Conservation (phyloP, 495 filamentous ascomycete genomes). For the Penicillium cataractarum region DNA sequence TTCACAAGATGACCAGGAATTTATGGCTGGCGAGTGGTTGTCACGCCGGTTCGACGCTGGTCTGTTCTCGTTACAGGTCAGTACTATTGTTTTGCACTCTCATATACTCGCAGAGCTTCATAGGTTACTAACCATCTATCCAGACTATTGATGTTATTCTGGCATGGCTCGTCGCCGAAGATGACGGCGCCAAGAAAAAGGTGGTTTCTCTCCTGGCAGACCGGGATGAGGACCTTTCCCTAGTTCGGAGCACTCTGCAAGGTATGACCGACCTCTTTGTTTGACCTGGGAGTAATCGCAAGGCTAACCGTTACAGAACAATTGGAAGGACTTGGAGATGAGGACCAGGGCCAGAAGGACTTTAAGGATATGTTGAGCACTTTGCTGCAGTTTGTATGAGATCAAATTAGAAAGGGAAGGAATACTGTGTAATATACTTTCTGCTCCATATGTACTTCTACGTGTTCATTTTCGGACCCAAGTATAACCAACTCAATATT, state of each 20-base stretch:
- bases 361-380: constrained; percentile 72
- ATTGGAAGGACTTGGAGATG: constrained; percentile 61
- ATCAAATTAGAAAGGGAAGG: neutral
- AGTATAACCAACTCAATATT: neutral
- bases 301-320: constrained; percentile 52
- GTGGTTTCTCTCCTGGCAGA: constrained; percentile 67
- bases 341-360: constrained; percentile 60
- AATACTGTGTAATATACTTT: neutral
- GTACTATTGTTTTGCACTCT: neutral
- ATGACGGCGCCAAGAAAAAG: constrained; percentile 72
- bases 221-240: constrained; percentile 63
- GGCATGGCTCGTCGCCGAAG: constrained; percentile 93
- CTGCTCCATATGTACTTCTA: neutral
- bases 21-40: constrained; percentile 79
- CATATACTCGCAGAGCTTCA: neutral
- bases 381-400: constrained; percentile 55
- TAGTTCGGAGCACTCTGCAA: constrained; percentile 69
- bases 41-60: constrained; percentile 83
- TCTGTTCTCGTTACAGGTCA: constrained; percentile 75
- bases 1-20: constrained; percentile 60
- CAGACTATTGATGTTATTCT: constrained; percentile 81
- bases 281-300: neutral
- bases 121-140: neutral
- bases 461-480: neutral
- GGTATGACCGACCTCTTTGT: constrained; percentile 47